phyloP scores from a whole-genome alignment of 768 basidiomycete species.

The Gelatoporia subvermispora region DNA sequence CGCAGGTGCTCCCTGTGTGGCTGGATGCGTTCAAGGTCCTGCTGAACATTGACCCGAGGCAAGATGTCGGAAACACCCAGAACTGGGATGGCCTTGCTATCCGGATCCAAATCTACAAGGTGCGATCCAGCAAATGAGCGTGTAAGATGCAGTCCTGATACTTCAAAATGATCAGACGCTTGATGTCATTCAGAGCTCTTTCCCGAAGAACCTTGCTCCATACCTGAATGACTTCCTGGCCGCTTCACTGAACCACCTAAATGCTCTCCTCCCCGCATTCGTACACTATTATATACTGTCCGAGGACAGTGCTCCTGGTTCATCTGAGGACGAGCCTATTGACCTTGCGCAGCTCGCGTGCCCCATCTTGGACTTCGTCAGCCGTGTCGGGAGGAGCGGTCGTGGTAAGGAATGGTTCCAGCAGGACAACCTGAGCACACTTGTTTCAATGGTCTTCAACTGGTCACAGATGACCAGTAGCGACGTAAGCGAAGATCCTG shows the following conservation, averaged over 20 bases:
- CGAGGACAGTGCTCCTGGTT: constrained; percentile 49
- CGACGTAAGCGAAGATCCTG: constrained; percentile 51
- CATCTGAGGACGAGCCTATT: constrained; percentile 72
- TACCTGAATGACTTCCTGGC: constrained; percentile 59
- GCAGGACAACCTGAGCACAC: constrained; percentile 39
- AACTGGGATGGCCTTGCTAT: constrained; percentile 83
- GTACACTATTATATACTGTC: constrained; percentile 56
- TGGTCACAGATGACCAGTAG: constrained; percentile 87
- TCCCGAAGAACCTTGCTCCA: constrained; percentile 66
- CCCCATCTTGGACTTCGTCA: constrained; percentile 77
- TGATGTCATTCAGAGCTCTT: constrained; percentile 73
- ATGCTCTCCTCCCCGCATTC: constrained; percentile 55
- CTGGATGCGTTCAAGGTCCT: constrained; percentile 84
- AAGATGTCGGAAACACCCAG: constrained; percentile 51
- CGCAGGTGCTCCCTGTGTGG: constrained; percentile 83
- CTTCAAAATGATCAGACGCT: constrained; percentile 53
- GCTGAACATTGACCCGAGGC: constrained; percentile 55
- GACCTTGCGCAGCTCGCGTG: constrained; percentile 75
- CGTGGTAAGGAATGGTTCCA: constrained; percentile 64
- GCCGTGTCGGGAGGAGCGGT: constrained; percentile 58
- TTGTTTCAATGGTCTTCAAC: constrained; percentile 55
- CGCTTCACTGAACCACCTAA: constrained; percentile 55
- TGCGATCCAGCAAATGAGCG: constrained; percentile 27
- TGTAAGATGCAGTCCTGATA: not conserved
- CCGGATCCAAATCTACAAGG: constrained; percentile 82